A percentile compares a stretch with the other conserved stretches of the same genome.
Evolutionary conservation across 108 stramenopile genomes (phyloP).

Genomic region (Nitzschia sp.): DNA sequence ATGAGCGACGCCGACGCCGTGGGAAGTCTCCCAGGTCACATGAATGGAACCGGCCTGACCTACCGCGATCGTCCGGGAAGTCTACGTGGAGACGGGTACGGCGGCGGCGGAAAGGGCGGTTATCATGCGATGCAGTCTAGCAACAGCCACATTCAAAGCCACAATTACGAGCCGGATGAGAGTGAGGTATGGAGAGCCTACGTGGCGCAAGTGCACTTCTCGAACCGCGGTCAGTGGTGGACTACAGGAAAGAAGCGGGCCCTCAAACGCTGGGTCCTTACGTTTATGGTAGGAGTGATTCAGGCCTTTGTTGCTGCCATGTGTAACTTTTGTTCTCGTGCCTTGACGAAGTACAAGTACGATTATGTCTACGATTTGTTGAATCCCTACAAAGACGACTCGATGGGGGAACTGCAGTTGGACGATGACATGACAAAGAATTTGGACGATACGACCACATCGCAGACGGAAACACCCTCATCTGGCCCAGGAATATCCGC

Average conservation of each 20-base stretch:
- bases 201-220: constrained; percentile 78
- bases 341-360: constrained; percentile 59
- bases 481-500: constrained; percentile 54
- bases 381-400: constrained; percentile 23
- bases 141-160: constrained; percentile 53
- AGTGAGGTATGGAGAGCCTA: constrained; percentile 87
- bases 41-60: background rate
- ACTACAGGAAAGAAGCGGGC: constrained; percentile 81
- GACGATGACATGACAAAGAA: constrained; percentile 51
- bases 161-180: constrained; percentile 91
- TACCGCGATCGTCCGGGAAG: constrained; percentile 28
- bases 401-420: constrained; percentile 7
- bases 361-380: constrained; percentile 71
- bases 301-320: constrained; percentile 71
- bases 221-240: constrained; percentile 91
- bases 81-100: constrained; percentile 54
- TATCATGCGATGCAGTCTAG: constrained; percentile 23
- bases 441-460: constrained; percentile 38
- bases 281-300: constrained; percentile 77
- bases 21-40: constrained; percentile 10
- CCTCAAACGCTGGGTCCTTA: constrained; percentile 81
- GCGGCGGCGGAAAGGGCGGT: constrained; percentile 50
- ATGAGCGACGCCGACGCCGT: constrained; percentile 20
- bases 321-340: constrained; percentile 61
- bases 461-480: constrained; percentile 15